Base-by-base conservation (phyloP, 2,329 filamentous ascomycete species). In the Trichoderma oligosporum region DNA sequence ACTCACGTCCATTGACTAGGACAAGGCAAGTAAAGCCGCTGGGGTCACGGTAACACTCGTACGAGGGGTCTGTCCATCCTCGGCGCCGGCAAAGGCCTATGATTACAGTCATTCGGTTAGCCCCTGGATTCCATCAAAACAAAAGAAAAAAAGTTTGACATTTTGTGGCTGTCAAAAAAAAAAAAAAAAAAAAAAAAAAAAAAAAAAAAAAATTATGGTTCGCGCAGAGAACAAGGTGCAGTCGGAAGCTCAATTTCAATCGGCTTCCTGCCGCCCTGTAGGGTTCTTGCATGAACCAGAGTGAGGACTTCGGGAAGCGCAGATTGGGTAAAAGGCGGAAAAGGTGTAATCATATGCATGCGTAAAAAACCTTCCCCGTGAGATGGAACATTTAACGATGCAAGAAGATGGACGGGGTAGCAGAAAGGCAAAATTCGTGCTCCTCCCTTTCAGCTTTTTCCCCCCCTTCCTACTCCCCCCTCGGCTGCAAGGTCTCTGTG, bases 1-100 rank as follows among this genome's bases (percentile, higher is more conserved):
- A 97, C 78, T 96, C 91, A 69, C 93, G 88, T 66, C 95, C 95
- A 77, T 97, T 97, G 71, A 97, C 93, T 62, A 94, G 83, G 57
- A 96, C 93, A 58, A 91, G 86, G 78, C 92, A 97, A 59, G 88
- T 90, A 74, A 87, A 96, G 70, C 92, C 92, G 66, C 79, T 83
- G 63, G 80, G 76, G 67, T 85, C 86, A 65, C 82, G 82, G 79
- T 88, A 91, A 68, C 86, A 87, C 75, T 94, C 88, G 80, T 96
- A 97, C 71, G 84, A 81, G 67, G 93, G 93, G 71, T 96, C 90
- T 65, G 85, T 86, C 93, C 93, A 97, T 74, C 91, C 89, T 73
- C 93, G 91, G 67, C 93, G 91, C 72, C 89, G 88, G 81, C 93
- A 97, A 69, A 97, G 87, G 76, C 91, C 93, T 97, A 72, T 49